Evolutionary conservation across 2,329 filamentous ascomycete species (phyloP), one percentile per base, ranked within the genome.

Genomic region (Ophiosphaerella herpotricha): DNA sequence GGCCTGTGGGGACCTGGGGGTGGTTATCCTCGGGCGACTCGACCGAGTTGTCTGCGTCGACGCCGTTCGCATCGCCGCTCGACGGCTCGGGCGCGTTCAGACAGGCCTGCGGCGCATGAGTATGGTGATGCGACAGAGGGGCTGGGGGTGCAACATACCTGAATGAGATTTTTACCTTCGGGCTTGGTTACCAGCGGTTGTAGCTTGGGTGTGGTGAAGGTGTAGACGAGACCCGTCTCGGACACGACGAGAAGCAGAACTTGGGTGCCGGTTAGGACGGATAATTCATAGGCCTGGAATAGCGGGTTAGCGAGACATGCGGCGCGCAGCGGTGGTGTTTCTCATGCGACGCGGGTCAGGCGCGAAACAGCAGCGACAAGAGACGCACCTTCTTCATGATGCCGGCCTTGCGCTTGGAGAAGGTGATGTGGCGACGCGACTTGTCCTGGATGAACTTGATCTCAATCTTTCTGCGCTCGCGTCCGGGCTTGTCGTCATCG

Each of bases 401-500:
- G 67, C 94, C 94, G 48, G 94, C 94, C 82, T 99, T 99, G 76
- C 94, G 91, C 86, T 99, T 99, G 66, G 93, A 97, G 77, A 99
- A 97, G 70, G 94, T 97, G 75, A 97, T 99, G 81, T 99, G 94
- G 58, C 94, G 89, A 79, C 94, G 91, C 79, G 93, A 97, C 82
- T 99, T 99, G 80, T 99, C 94, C 78, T 92, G 93, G 77, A 99
- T 99, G 80, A 99, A 99, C 84, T 99, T 99, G 81, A 99, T 99
- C 79, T 99, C 94, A 70, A 99, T 99, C 88, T 99, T 99, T 80
- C 94, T 87, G 74, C 94, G 88, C 84, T 97, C 94, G 77, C 94
- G 92, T 72, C 91, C 91, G 58, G 91, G 91, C 85, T 97, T 97
- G 77, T 97, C 93, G 66, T 96, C 92, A 66, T 97, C 92, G 60